These are phyloP conservation scores for Ascochyta pisi DNA, from an alignment of 2,329 filamentous ascomycete genomes.

Conservation along the genomic window DNA sequence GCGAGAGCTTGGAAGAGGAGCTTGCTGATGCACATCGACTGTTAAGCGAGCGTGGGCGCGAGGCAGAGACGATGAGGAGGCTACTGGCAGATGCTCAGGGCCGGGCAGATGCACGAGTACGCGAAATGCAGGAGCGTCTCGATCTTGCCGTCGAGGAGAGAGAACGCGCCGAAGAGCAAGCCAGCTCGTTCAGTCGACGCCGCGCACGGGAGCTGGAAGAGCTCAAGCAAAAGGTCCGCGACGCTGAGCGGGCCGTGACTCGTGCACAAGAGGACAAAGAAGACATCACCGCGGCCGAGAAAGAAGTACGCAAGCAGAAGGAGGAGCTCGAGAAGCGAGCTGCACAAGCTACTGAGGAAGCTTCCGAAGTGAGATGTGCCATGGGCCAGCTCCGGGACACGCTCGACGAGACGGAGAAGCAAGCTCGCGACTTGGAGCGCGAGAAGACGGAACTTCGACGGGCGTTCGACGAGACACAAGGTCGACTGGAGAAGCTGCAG, in stretches of 20 bases:
- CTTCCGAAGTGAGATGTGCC: slow-evolving; percentile 75
- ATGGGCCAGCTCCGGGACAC: slow-evolving; percentile 80
- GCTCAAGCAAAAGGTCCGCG: slow-evolving; percentile 76
- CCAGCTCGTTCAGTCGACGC: slow-evolving; percentile 76
- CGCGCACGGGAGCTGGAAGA: slow-evolving; percentile 87
- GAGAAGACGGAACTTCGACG: slow-evolving; percentile 78
- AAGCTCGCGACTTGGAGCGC: slow-evolving; percentile 82
- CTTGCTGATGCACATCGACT: slow-evolving; percentile 86
- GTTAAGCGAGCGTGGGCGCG: slow-evolving; percentile 84
- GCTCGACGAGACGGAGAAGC: slow-evolving; percentile 85
- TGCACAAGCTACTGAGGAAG: slow-evolving; percentile 73
- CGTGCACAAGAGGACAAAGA: slow-evolving; percentile 76
- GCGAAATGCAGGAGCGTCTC: slow-evolving; percentile 88
- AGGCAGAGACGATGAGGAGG: slow-evolving; percentile 93
- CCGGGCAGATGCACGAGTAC: slow-evolving; percentile 78
- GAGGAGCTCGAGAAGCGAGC: slow-evolving; percentile 78
- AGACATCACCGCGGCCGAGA: slow-evolving; percentile 75
- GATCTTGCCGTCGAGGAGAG: slow-evolving; percentile 92
- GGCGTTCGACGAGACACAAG: slow-evolving; percentile 78
- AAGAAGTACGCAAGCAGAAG: slow-evolving; percentile 74
- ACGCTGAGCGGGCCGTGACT: slow-evolving; percentile 79
- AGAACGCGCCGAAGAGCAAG: slow-evolving; percentile 90
- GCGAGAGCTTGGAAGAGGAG: slow-evolving; percentile 90
- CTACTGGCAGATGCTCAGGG: slow-evolving; percentile 86
- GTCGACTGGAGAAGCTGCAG: slow-evolving; percentile 78